These are phyloP conservation scores for Malus fusca DNA, from an alignment of 306 rosid genomes.

Conservation along the genomic window DNA sequence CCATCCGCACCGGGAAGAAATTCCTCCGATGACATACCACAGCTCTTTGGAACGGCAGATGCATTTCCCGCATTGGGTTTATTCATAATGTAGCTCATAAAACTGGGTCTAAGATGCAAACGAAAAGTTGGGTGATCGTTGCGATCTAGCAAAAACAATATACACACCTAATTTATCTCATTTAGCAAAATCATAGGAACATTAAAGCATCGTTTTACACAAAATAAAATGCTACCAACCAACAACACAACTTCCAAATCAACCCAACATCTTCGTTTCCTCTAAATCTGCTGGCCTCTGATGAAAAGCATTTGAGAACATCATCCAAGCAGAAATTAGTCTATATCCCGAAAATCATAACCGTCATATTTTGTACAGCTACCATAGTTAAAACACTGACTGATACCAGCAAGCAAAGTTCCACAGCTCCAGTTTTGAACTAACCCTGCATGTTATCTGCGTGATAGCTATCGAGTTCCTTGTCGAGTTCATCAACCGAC, in stretches of 20 bases:
- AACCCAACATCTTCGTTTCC: neutral
- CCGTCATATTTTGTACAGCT: constrained; percentile 45
- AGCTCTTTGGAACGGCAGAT: no score
- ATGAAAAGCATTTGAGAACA: neutral
- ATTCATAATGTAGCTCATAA: no score
- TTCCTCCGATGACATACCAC: no score
- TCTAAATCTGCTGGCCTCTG: neutral
- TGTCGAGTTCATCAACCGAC: constrained; percentile 79
- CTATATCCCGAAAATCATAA: constrained; percentile 5
- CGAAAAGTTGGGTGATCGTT: no score
- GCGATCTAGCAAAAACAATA: neutral
- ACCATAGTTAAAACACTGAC: constrained; percentile 11
- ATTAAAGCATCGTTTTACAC: neutral
- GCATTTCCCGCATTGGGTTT: no score
- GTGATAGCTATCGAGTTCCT: constrained; percentile 78
- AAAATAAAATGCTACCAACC: neutral
- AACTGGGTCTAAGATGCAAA: neutral
- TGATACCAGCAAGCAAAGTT: neutral
- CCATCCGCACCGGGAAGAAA: no score
- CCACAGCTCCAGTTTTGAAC: constrained; percentile 11
- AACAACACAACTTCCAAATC: neutral
- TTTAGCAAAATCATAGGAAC: neutral
- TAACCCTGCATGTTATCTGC: constrained; percentile 71
- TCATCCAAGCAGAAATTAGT: neutral
- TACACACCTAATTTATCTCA: neutral